A percentile compares a stretch with the other conserved stretches of the same genome.
Evolutionary conservation across 2,329 filamentous ascomycete species (phyloP).

Genomic region (Tolypocladium tundrense): DNA sequence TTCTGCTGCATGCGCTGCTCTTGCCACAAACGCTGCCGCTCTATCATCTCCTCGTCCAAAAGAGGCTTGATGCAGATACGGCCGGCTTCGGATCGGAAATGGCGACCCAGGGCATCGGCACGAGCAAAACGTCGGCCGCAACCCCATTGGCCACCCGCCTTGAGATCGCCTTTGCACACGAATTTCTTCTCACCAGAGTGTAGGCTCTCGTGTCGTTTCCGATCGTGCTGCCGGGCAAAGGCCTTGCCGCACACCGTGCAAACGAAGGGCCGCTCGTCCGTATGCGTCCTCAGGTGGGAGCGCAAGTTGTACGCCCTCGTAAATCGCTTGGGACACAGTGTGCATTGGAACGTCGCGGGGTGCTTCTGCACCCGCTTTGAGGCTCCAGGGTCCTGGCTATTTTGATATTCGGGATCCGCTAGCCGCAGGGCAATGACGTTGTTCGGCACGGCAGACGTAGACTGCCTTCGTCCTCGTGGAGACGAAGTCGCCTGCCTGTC

Average conservation of each 20-base stretch:
- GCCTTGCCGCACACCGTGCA: slow-evolving; percentile 96
- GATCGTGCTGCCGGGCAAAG: slow-evolving; percentile 93
- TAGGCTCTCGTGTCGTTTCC: slow-evolving; percentile 91
- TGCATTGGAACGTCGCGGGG: slow-evolving; percentile 93
- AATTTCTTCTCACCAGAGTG: slow-evolving; percentile 99
- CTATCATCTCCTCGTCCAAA: slow-evolving; percentile 83
- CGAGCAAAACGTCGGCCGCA: slow-evolving; percentile 89
- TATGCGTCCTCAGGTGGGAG: slow-evolving; percentile 91
- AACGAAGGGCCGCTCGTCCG: slow-evolving; percentile 92
- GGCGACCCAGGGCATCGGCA: slow-evolving; percentile 85
- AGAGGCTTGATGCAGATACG: slow-evolving; percentile 96
- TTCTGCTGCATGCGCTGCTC: slow-evolving; percentile 61
- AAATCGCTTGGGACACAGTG: slow-evolving; percentile 86
- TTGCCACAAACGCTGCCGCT: slow-evolving; percentile 65
- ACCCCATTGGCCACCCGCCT: slow-evolving; percentile 76
- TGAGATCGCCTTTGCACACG: slow-evolving; percentile 86
- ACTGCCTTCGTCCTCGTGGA: slow-evolving; percentile 39
- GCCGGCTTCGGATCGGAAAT: slow-evolving; percentile 92
- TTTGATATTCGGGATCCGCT: slow-evolving; percentile 77
- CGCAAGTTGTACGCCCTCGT: slow-evolving; percentile 94
- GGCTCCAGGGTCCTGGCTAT: slow-evolving; percentile 47
- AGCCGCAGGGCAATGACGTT: slow-evolving; percentile 75
- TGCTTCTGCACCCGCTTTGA: slow-evolving; percentile 91
- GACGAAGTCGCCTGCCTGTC: slow-evolving; percentile 36
- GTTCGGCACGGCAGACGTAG: slow-evolving; percentile 52